These are phyloP conservation scores for Triticum urartu DNA, from an alignment of 176 grass and related monocot genomes.

Conservation along the genomic window DNA sequence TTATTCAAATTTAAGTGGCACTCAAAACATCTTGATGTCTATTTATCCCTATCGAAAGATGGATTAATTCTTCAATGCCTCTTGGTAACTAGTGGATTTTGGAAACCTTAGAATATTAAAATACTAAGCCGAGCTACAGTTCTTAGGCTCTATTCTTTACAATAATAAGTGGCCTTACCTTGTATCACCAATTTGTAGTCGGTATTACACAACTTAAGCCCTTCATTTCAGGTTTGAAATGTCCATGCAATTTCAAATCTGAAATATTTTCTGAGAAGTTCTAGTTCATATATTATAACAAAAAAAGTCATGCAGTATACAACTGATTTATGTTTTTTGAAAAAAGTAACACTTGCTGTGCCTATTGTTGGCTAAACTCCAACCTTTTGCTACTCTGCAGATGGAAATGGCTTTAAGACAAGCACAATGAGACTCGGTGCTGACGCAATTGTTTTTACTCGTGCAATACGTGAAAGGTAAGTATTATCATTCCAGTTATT, in stretches of 20 bases:
- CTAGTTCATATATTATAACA: slow-evolving; percentile 4
- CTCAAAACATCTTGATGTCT: not conserved
- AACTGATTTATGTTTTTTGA: slow-evolving; percentile 9
- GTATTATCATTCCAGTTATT: slow-evolving; percentile 15
- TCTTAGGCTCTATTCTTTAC: slow-evolving; percentile 15
- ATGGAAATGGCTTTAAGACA: slow-evolving; percentile 98
- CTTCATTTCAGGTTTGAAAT: slow-evolving; percentile 8
- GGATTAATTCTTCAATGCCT: not conserved
- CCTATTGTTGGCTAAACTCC: slow-evolving; percentile 3
- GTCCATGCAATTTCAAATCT: not conserved
- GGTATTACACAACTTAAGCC: slow-evolving; percentile 17
- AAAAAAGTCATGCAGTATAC: not conserved
- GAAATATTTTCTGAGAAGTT: not conserved
- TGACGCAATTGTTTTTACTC: slow-evolving; percentile 87
- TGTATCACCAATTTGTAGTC: not conserved
- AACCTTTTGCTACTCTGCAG: slow-evolving; percentile 41
- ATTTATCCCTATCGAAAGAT: slow-evolving; percentile 6
- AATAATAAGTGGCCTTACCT: not conserved
- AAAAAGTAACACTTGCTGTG: slow-evolving; percentile 7
- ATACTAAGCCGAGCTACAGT: not conserved
- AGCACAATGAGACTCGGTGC: slow-evolving; percentile 99
- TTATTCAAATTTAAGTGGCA: not conserved
- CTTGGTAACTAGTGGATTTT: slow-evolving; percentile 12
- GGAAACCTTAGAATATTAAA: not conserved
- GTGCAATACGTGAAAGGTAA: slow-evolving; percentile 64